phyloP scores from a whole-genome alignment of 139 green algal genomes.

The Spirogloea muscicola region DNA sequence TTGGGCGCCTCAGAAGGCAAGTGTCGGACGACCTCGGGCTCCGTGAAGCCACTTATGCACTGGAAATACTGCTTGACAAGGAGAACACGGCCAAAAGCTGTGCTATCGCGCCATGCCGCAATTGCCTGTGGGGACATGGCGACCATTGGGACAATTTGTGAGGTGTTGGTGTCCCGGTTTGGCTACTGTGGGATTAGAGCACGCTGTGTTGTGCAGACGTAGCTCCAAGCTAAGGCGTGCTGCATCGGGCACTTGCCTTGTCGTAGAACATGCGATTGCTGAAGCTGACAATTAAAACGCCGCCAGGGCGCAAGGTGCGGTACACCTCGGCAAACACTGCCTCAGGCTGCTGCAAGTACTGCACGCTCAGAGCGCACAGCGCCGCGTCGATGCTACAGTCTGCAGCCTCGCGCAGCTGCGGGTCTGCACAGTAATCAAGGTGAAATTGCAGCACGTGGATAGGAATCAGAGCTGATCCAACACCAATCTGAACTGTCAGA shows the following conservation, averaged over 20 bases:
- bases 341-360: slow-evolving; percentile 73
- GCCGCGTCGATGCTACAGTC: slow-evolving; percentile 74
- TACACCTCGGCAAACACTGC: slow-evolving; percentile 79
- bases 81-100: slow-evolving; percentile 56
- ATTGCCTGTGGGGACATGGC: slow-evolving; percentile 74
- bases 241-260: slow-evolving; percentile 68
- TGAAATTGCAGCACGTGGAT: too few relatives aligned
- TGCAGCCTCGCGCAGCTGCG: slow-evolving; percentile 60
- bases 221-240: too few relatives aligned
- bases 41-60: slow-evolving; percentile 64
- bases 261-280: slow-evolving; percentile 79
- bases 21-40: slow-evolving; percentile 59
- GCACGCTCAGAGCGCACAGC: slow-evolving; percentile 66
- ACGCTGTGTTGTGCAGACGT: too few relatives aligned
- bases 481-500: too few relatives aligned
- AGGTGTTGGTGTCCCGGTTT: too few relatives aligned
- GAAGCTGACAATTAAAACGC: slow-evolving; percentile 77
- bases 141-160: too few relatives aligned
- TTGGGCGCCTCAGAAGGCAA: neutral
- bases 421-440: too few relatives aligned
- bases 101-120: slow-evolving; percentile 65
- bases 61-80: slow-evolving; percentile 76
- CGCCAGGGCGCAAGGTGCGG: slow-evolving; percentile 79
- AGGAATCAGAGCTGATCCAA: too few relatives aligned
- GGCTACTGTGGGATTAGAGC: too few relatives aligned